phyloP scores from a whole-genome alignment of 2,329 filamentous ascomycete species.

The Diaporthe australafricana region DNA sequence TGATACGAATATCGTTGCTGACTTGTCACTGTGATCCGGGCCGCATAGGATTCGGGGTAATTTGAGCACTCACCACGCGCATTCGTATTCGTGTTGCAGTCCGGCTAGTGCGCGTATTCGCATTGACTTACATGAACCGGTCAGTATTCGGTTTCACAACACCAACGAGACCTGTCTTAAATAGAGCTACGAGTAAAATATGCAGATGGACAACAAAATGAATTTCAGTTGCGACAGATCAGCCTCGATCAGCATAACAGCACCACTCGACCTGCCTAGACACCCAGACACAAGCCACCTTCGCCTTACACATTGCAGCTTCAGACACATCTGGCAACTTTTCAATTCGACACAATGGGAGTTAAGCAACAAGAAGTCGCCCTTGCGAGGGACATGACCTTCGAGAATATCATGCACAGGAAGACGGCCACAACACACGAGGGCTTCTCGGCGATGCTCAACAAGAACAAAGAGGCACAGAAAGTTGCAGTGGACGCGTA shows the following conservation, averaged over 20 bases:
- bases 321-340: too few species aligned
- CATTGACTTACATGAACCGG: conserved; percentile 7
- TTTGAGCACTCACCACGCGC: not conserved
- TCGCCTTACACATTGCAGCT: too few species aligned
- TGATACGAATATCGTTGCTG: not conserved
- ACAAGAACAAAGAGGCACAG: conserved; percentile 37
- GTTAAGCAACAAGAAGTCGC: conserved; percentile 18
- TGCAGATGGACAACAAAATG: not conserved
- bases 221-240: not conserved
- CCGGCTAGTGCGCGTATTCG: conserved; percentile 15
- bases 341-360: conserved; percentile 25
- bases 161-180: not conserved
- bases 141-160: conserved; percentile 24
- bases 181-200: not conserved
- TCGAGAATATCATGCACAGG: conserved; percentile 37
- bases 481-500: conserved; percentile 34
- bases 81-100: conserved; percentile 24
- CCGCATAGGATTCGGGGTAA: not conserved
- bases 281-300: too few species aligned
- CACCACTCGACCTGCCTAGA: too few species aligned
- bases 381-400: conserved; percentile 34
- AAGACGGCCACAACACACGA: conserved; percentile 31
- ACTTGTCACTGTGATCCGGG: not conserved
- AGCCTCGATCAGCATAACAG: not conserved
- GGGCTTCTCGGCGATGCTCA: conserved; percentile 37